These are phyloP conservation scores for Trichomonascaceae sp. DNA, from an alignment of 1,139 yeast species.

Conservation along the genomic window DNA sequence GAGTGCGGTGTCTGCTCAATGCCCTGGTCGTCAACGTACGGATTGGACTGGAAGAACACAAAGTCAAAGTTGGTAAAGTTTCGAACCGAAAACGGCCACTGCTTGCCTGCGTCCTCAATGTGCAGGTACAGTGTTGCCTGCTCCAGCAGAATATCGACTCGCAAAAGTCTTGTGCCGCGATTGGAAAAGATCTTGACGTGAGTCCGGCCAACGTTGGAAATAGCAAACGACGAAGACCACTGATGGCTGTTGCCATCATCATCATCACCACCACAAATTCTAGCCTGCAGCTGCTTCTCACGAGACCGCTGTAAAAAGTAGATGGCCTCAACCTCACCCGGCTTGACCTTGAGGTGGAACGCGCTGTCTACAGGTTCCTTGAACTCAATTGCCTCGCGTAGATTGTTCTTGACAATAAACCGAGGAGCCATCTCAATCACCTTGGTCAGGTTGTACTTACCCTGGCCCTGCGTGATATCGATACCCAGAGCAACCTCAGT, in stretches of 20 bases:
- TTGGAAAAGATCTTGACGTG: conserved; percentile 57
- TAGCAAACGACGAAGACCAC: conserved; percentile 84
- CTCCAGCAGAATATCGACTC: conserved; percentile 63
- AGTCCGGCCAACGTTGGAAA: conserved; percentile 73
- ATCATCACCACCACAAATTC: conserved; percentile 51
- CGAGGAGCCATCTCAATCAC: conserved; percentile 76
- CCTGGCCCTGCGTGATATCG: conserved; percentile 72
- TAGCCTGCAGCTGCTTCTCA: conserved; percentile 42
- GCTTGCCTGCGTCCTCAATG: conserved; percentile 54
- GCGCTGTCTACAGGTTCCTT: conserved; percentile 43
- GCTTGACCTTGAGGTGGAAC: conserved; percentile 25
- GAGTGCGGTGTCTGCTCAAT: conserved; percentile 28
- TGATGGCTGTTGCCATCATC: conserved; percentile 15
- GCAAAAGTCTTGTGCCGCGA: conserved; percentile 54
- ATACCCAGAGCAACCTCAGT: conserved; percentile 68
- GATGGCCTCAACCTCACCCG: conserved; percentile 47
- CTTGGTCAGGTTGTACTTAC: conserved; percentile 62
- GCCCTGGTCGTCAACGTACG: conserved; percentile 63
- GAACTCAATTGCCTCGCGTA: conserved; percentile 43
- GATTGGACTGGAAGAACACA: conserved; percentile 75
- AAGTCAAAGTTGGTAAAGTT: conserved; percentile 82
- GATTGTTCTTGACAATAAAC: conserved; percentile 54
- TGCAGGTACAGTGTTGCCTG: conserved; percentile 71
- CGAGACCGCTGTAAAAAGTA: conserved; percentile 41
- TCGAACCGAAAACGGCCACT: conserved; percentile 89